A percentile compares a stretch with the other conserved stretches of the same genome.
These are phyloP conservation scores for Aspergillus olivimuriae DNA, from an alignment of 495 filamentous ascomycete genomes.

Conservation along the genomic window DNA sequence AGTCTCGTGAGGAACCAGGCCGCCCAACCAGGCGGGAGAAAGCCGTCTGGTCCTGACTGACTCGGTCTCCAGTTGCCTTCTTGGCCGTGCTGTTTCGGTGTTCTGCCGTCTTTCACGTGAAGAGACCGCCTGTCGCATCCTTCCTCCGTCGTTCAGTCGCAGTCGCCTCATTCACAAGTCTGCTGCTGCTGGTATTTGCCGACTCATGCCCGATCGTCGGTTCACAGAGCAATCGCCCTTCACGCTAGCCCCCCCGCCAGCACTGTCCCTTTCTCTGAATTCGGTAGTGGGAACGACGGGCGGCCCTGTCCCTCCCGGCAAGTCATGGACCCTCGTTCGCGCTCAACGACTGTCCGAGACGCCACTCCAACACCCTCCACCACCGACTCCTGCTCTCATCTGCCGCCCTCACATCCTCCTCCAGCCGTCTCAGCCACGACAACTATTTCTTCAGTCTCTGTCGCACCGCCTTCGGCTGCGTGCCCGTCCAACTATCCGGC, in stretches of 20 bases:
- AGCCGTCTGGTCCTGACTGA: no score
- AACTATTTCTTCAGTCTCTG: constrained; percentile 8
- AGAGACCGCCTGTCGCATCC: background rate
- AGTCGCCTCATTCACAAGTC: background rate
- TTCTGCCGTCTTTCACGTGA: background rate
- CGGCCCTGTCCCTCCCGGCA: background rate
- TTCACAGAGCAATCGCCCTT: background rate
- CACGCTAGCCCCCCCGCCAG: background rate
- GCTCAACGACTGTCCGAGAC: constrained; percentile 12
- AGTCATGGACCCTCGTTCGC: constrained; percentile 20
- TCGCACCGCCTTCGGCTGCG: constrained; percentile 8
- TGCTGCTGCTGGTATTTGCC: background rate
- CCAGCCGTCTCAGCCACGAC: constrained; percentile 1
- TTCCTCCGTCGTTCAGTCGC: no score
- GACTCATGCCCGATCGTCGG: background rate
- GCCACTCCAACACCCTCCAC: constrained; percentile 9
- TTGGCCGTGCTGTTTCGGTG: background rate
- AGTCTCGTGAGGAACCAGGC: no score
- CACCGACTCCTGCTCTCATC: no score
- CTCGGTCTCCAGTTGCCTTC: no score
- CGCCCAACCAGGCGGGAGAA: no score
- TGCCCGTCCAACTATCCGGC: constrained; percentile 10
- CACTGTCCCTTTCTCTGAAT: background rate
- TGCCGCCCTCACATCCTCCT: constrained; percentile 9
- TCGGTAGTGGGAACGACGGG: background rate